Base-by-base conservation (phyloP, 192 early-diverging fungal genomes). In the Pilaira anomala region DNA sequence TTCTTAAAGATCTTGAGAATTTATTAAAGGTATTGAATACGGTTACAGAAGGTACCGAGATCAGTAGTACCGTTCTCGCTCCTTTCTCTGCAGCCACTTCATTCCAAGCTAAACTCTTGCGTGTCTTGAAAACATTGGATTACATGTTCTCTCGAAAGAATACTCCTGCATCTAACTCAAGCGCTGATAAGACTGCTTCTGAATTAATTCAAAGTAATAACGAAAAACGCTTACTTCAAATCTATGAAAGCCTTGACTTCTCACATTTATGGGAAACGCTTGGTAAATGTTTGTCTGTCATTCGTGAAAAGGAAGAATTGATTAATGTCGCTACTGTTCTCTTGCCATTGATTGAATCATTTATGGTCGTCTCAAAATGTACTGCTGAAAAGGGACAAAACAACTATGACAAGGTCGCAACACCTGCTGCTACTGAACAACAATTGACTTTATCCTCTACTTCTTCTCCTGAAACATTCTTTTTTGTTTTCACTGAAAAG, bases 351-450 rank as follows among this genome's bases (percentile, higher is more conserved):
- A 95, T 98, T 67, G 97, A 98, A 79, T 89, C 93, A 6, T 96
- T 96, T 63, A 96, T 98, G 95, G 97, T 98, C 19, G 89, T 98
- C 14, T 94, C 91, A 39, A 95, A 93, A 81, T 93, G 94, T 39
- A 88, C 90, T n/a, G 75, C 73, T 41, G 67, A 77, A 40, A 71
- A 76, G 56, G 72, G 63, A 2, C 50, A 52, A 29, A 48, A 29
- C 14, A 33, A 53, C 12, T 28, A 24, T 25, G 12, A 16, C 6
- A 7, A 18, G 7, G 53, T 28, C 11, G 4, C 52, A 21, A 56
- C 60, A 14, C 46, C 54, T 14, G 42, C 7, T n/a, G 50, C 22
- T 19, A 40, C 46, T 22, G 45, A 48, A 3, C 16, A 45, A 3
- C 33, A 45, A 19, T 3, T 36, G 33, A 9, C 33, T 3, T 36